Base-by-base conservation (phyloP, 768 basidiomycete genomes). In the Cantharellus anzutake region DNA sequence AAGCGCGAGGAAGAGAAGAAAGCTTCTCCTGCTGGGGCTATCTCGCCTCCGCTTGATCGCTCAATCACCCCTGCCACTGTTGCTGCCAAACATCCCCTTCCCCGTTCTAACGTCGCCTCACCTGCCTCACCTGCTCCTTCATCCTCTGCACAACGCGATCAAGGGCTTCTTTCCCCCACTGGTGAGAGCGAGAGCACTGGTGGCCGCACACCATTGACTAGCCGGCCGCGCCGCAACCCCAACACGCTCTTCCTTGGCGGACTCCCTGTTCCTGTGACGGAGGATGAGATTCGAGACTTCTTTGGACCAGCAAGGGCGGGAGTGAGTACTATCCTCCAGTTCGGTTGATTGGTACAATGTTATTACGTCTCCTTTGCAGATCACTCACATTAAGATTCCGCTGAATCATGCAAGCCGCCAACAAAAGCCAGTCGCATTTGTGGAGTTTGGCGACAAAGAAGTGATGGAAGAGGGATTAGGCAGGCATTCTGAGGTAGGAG, bases 401-500 rank as follows among this genome's bases (percentile, higher is more conserved):
- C 65, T 68, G 59, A 69, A 63, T 7, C 75, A 70, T 14, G 14
- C n/a, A 41, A 56, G 39, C 40, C 20, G 41, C n/a, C 51, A 51
- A 38, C 71, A 71, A 59, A 80, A 68, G 66, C 65, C 76, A 64
- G 74, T 90, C 60, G 86, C 82, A 1, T 96, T 90, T 67, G 80
- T 96, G 58, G 92, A 94, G 67, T 96, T 94, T 70, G 84, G 80
- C 3, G 86, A 88, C 65, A 89, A 93, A 66, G 86, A 84, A 52
- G 75, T 81, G 5, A 87, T 92, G 86, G 86, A 80, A 65, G 77
- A 74, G 20, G 91, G 84, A 0, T 71, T 93, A 29, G 81, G 79
- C 51, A 84, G 81, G 65, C 83, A 86, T 63, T 78, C 76, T 35
- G 81, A 82, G 70, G 89, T 90, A 63, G 60, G 76, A 70, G 34